Evolutionary conservation across 2,329 filamentous ascomycete species (phyloP).

Genomic region (Colletotrichum zoysiae): DNA sequence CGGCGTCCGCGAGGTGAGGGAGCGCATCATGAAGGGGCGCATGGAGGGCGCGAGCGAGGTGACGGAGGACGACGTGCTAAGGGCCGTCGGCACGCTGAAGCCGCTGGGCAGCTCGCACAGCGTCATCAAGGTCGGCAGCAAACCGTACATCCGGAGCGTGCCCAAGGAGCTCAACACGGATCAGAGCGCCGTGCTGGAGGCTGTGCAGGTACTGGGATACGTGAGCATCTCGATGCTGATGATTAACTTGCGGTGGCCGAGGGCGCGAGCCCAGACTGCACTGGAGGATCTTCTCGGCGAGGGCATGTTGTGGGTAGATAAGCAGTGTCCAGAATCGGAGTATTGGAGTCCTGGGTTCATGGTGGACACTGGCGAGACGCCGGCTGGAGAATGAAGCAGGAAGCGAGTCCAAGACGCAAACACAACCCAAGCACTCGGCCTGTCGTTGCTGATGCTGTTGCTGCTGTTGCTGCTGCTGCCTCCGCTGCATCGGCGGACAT

Average conservation of each 20-base stretch:
- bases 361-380: slow-evolving; percentile 54
- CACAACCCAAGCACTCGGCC: slow-evolving; percentile 36
- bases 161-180: slow-evolving; percentile 96
- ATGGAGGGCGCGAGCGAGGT: slow-evolving; percentile 84
- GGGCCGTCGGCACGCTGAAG: slow-evolving; percentile 87
- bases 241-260: slow-evolving; percentile 87
- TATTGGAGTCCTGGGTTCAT: slow-evolving; percentile 93
- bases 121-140: slow-evolving; percentile 84
- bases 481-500: background rate
- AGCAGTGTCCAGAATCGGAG: slow-evolving; percentile 86
- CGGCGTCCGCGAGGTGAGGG: slow-evolving; percentile 82
- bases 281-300: slow-evolving; percentile 91
- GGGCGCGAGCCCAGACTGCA: slow-evolving; percentile 86
- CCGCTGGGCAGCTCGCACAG: slow-evolving; percentile 91
- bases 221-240: slow-evolving; percentile 91
- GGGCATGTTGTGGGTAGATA: slow-evolving; percentile 94
- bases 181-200: slow-evolving; percentile 92
- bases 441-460: background rate
- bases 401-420: slow-evolving; percentile 42
- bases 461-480: background rate
- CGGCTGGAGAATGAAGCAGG: slow-evolving; percentile 39
- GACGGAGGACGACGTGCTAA: slow-evolving; percentile 91
- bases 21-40: slow-evolving; percentile 78
- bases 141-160: slow-evolving; percentile 89
- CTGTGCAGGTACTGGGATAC: slow-evolving; percentile 88